Evolutionary conservation across 2,329 filamentous ascomycete genomes (phyloP).

Genomic region (Torrubiellomyces zombiae): DNA sequence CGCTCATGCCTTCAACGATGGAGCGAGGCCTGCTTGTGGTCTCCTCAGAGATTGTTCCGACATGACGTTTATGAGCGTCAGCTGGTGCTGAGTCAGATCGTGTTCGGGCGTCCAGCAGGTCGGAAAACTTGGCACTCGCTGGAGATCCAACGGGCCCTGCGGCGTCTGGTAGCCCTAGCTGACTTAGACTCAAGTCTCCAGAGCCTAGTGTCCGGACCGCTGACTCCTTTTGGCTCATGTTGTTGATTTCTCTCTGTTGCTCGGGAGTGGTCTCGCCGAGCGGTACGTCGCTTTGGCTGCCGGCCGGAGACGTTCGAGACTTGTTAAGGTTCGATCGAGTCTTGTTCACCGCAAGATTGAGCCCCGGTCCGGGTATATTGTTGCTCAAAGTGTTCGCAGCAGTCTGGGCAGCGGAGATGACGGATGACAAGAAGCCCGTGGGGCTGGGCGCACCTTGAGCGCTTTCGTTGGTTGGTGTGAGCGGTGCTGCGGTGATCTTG

Average conservation of each 20-base stretch:
- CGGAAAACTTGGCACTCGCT: constrained; percentile 36
- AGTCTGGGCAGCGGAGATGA: constrained; percentile 86
- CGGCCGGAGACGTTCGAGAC: constrained; percentile 9
- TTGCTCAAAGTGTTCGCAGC: constrained; percentile 62
- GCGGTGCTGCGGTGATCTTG: constrained; percentile 50
- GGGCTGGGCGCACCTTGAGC: constrained; percentile 40
- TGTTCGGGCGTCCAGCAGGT: constrained; percentile 26
- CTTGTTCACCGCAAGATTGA: constrained; percentile 31
- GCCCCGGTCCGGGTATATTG: constrained; percentile 52
- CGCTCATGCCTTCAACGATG: constrained; percentile 28
- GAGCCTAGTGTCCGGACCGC: constrained; percentile 79
- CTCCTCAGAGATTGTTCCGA: constrained; percentile 17
- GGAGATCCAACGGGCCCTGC: constrained; percentile 37
- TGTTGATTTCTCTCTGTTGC: constrained; percentile 11
- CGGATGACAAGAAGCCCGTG: constrained; percentile 78
- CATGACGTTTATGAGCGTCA: constrained; percentile 18
- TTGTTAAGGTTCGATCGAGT: constrained; percentile 13
- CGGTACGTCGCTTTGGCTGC: constrained; percentile 24
- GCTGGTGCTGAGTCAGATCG: constrained; percentile 44
- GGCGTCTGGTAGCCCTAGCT: constrained; percentile 62
- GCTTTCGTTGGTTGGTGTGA: constrained; percentile 61
- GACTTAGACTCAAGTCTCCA: constrained; percentile 77
- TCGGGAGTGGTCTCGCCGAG: constrained; percentile 16
- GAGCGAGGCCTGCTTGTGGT: constrained; percentile 28
- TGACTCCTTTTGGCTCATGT: constrained; percentile 44